Evolutionary conservation across 331 rosid genomes (phyloP).

Genomic region (Quercus lobata): DNA sequence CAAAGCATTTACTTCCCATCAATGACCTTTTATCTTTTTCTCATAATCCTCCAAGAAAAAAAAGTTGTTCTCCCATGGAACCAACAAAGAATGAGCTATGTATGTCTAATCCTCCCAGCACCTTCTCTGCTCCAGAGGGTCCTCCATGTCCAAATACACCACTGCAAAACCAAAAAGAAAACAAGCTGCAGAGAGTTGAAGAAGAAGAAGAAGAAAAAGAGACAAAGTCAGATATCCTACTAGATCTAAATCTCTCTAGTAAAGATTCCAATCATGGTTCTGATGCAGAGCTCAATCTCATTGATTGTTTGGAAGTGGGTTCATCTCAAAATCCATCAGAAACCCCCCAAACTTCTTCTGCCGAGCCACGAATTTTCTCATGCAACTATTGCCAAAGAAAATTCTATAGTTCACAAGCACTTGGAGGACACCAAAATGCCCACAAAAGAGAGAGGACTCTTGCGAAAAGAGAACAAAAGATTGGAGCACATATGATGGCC

Average conservation of each 20-base stretch:
- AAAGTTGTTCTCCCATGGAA: constrained; percentile 44
- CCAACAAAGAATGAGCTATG: constrained; percentile 7
- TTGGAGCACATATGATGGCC: constrained; percentile 39
- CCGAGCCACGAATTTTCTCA: constrained; percentile 49
- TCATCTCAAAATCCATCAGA: constrained; percentile 23
- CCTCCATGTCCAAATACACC: constrained; percentile 55
- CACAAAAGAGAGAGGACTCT: constrained; percentile 81
- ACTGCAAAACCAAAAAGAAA: constrained; percentile 37
- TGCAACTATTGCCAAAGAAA: constrained; percentile 83
- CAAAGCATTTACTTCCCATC: constrained; percentile 17
- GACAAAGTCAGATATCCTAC: constrained; percentile 6
- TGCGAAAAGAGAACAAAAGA: constrained; percentile 61
- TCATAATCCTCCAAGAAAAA: constrained; percentile 8
- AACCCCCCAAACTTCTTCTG: constrained; percentile 9
- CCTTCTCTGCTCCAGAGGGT: constrained; percentile 28
- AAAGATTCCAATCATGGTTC: constrained; percentile 2
- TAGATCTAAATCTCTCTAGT: constrained; percentile 32
- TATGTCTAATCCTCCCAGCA: constrained; percentile 8
- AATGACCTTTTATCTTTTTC: constrained; percentile 17
- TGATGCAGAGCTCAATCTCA: constrained; percentile 41
- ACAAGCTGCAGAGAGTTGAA: constrained; percentile 26
- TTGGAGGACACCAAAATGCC: constrained; percentile 97
- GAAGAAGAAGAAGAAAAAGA: constrained; percentile 32
- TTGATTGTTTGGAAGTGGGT: constrained; percentile 40
- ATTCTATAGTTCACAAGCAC: constrained; percentile 78